Evolutionary conservation across 352 stramenopile genomes (phyloP), one percentile per base, ranked within the genome.

Genomic region (Peronospora farinosa): DNA sequence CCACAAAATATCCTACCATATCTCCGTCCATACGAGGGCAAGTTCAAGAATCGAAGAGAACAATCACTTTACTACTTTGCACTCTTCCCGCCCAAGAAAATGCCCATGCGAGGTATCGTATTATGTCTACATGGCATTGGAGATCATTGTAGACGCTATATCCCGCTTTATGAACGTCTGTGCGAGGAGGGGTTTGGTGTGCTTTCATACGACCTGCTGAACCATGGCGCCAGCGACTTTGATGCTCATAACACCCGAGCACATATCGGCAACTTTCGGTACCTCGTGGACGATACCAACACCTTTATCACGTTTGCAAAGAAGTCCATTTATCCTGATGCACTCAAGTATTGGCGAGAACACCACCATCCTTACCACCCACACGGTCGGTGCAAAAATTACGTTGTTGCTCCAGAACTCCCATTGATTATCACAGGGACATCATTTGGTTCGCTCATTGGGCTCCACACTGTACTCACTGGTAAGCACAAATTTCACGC

Each of bases 391-490:
- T 10, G 42, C 13, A 55, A 61, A 15, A 23, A 48, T 3, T 38
- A 40, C 11, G 38, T 55, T 0, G 37, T 51, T 9, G 25, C 51
- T 19, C 46, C 58, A 7, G 58, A 55, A 40, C 45, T 57, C 9
- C 58, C 51, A 7, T 31, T 71, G 16, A 65, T 74, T 42, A 72
- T 87, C 36, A 70, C 74, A 39, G 75, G 75, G 35, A 78, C 78
- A 28, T 80, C 67, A 8, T 82, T 78, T 50, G 75, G 75, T 3
- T 72, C 60, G 16, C 62, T 86, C n/a, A 56, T 86, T 16, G 72
- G 69, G 0, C 41, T 80, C 3, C 72, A 82, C 58, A 78, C 69
- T 2, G 51, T 78, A 12, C 65, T 84, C n/a, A 73, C 59, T 5
- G 61, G 58, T 2, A 17, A 37, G 30, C 69, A 85, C 55, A 58